Base-by-base conservation (phyloP, 2,329 filamentous ascomycete genomes). In the Trichophyton schoenleinii region DNA sequence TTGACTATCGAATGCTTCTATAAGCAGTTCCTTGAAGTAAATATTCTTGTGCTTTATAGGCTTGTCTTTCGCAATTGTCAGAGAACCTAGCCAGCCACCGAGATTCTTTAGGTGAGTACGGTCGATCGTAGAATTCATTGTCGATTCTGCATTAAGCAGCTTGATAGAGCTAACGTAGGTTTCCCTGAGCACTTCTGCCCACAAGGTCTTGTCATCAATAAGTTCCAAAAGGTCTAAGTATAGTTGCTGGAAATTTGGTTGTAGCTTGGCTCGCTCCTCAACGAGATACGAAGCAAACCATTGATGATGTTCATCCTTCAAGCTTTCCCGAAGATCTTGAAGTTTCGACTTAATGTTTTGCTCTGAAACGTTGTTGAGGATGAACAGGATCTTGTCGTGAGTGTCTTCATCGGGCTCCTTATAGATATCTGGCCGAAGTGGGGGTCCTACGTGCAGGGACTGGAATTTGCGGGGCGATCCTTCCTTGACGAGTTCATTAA, bases 261-360 rank as follows among this genome's bases (percentile, higher is more conserved):
- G 92, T 79, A 96, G 87, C 75, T 96, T 97, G 36, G 92, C 95
- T 53, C 95, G 89, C 71, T 96, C 89, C 70, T 96, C 92, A 2
- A 99, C 94, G 8, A 99, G 80, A 70, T 97, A 95, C 57, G 86
- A 86, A 5, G 95, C 94, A 70, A 99, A 99, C 94, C 94, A 99
- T 70, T 95, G 90, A 69, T 95, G 88, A 71, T 96, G 87, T 66
- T 86, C 85, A 60, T 87, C 83, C 58, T 90, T 85, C 57, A 99
- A 77, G 52, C 88, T 84, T 44, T 89, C 86, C 58, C 84, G 86
- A 42, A 99, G 82, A 66, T 96, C 91, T 60, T 81, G 81, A 68
- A 92, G 87, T 75, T 96, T 96, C 46, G 87, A 82, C 59, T 89
- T 85, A 18, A 99, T 79, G 52, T 96, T 97, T 48, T 87, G 85